These are phyloP conservation scores for Gnomoniopsis sp. DNA, from an alignment of 2,329 filamentous ascomycete species.

Conservation along the genomic window DNA sequence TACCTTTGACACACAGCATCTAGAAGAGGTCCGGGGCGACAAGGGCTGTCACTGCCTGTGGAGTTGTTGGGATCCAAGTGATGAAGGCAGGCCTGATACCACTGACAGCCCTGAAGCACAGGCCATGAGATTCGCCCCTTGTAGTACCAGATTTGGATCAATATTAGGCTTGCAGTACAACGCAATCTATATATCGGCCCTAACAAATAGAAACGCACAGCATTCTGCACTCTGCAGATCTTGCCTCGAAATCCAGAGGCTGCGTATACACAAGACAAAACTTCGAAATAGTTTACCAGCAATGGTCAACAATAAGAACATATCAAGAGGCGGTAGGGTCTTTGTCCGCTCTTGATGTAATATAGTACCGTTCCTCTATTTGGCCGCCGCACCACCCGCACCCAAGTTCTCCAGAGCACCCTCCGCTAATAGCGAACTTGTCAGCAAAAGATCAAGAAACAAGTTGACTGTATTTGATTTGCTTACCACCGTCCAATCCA, in stretches of 20 bases:
- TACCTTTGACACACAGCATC: neutral
- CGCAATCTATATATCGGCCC: neutral
- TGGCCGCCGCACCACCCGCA: neutral
- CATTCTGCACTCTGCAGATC: conserved; percentile 5
- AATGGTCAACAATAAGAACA: neutral
- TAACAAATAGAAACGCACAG: neutral
- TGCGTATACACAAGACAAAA: conserved; percentile 8
- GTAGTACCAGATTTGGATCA: neutral
- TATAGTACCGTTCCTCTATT: neutral
- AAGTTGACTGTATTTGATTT: neutral
- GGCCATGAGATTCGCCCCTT: neutral
- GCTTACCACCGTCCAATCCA: conserved; percentile 4
- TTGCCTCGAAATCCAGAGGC: neutral
- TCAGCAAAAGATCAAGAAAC: neutral
- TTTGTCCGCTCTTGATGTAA: neutral
- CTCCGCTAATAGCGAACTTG: neutral
- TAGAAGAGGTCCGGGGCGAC: neutral
- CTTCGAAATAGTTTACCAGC: neutral
- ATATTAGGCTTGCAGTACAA: neutral
- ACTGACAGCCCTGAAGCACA: neutral
- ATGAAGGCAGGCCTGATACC: neutral
- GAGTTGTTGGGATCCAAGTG: neutral
- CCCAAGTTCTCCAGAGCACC: neutral
- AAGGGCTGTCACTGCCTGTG: neutral
- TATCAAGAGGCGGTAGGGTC: neutral